Base-by-base conservation (phyloP, 805 yeast species). In the Starmerella vitae region DNA sequence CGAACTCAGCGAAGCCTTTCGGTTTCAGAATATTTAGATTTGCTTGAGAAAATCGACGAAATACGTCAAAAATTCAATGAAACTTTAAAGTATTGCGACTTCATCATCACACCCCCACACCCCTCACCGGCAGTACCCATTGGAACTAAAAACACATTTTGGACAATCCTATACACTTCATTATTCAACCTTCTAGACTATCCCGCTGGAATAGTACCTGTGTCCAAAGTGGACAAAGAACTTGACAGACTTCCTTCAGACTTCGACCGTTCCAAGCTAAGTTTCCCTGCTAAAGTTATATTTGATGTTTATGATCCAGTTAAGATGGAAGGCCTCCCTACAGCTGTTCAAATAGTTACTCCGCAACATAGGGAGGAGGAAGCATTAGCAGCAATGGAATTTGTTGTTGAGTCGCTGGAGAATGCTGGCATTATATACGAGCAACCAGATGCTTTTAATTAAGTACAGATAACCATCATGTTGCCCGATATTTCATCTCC, bases 301-400 rank as follows among this genome's bases (percentile, higher is more conserved):
- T 63, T 61, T 45, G 57, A 59, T n/a, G 52, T 62, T 31, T 75
- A 72, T 57, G 66, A 72, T 46, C 67, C 77, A 1, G 66, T 60
- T 38, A 67, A 66, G 42, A 62, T 67, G 55, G 65, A 71, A 45
- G 78, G 78, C 4, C 71, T 76, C 41, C 76, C 83, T 0, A 74
- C 72, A 13, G 71, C 74, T 15, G 59, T 78, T 18, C 85, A 78
- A 56, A 60, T 78, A 25, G 72, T 76, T 4, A 72, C 78, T n/a
- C 64, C 64, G 44, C 66, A 72, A 39, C 60, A 67, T 13, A 68
- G 74, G 50, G 86, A 78, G 48, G 85, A 78, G 51, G 75, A 74
- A 53, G 70, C 65, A 4, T 50, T 74, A 29, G 62, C 59, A 36
- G 65, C 71, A 51, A 65, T 71, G 68, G 59, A 61, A 41, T 50